Percentiles rank a stretch among this genome's conserved stretches.
Conservation (phyloP, 2,329 filamentous ascomycete species). For the Cordyceps farinosa region DNA sequence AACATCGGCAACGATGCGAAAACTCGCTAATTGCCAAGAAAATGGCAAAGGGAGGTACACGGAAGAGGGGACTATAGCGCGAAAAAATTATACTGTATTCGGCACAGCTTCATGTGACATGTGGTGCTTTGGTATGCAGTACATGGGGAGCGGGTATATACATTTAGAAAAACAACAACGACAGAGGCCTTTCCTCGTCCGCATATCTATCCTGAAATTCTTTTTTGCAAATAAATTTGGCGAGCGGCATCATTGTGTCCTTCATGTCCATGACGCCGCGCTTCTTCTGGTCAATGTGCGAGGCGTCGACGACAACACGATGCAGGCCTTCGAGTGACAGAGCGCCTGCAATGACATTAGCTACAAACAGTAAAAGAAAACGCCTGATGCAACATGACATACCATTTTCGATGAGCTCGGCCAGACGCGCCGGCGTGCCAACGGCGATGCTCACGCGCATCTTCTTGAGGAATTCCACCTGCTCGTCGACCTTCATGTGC, state of each 20-base stretch:
- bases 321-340: constrained; percentile 69
- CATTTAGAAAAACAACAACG: constrained; percentile 61
- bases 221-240: constrained; percentile 66
- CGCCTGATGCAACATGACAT: constrained; percentile 27
- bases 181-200: constrained; percentile 54
- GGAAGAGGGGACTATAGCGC: not conserved
- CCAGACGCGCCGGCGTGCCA: constrained; percentile 80
- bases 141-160: constrained; percentile 23
- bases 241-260: constrained; percentile 79
- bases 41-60: not conserved
- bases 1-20: not conserved
- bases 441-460: constrained; percentile 79
- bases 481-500: constrained; percentile 92
- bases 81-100: not conserved
- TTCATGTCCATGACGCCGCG: constrained; percentile 92
- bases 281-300: constrained; percentile 93
- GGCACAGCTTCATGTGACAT: not conserved
- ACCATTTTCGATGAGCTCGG: constrained; percentile 80
- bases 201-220: constrained; percentile 70
- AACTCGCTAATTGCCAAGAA: not conserved
- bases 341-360: constrained; percentile 44
- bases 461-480: constrained; percentile 68
- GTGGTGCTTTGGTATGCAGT: not conserved
- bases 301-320: constrained; percentile 83
- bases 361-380: not conserved